These are phyloP conservation scores for Aspergillus japonicus DNA, from an alignment of 2,329 filamentous ascomycete genomes.

Conservation along the genomic window DNA sequence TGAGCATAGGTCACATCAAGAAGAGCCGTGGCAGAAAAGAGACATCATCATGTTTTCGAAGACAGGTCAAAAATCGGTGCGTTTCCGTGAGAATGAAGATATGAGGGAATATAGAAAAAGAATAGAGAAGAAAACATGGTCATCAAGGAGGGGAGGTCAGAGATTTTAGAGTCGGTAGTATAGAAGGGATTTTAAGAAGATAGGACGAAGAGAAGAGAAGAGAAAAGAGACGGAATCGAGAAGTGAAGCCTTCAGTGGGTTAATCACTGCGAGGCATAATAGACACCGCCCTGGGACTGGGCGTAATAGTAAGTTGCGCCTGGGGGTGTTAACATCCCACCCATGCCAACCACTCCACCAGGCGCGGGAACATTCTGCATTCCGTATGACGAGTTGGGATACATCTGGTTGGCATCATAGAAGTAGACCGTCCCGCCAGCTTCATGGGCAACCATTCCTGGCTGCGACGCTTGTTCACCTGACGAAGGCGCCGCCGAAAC, in stretches of 20 bases:
- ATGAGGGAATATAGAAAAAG: not conserved
- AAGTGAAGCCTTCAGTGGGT: not conserved
- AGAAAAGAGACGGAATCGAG: conserved; percentile 10
- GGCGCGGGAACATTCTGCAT: conserved; percentile 51
- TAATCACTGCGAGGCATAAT: conserved; percentile 53
- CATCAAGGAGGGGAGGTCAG: not conserved
- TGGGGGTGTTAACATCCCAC: conserved; percentile 72
- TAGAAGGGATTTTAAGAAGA: conserved; percentile 15
- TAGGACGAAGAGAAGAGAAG: conserved; percentile 16
- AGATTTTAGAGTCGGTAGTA: conserved; percentile 19
- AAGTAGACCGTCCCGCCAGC: conserved; percentile 97
- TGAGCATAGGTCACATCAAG: not conserved
- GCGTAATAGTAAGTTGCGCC: conserved; percentile 54
- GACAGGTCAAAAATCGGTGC: not conserved
- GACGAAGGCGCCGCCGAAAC: conserved; percentile 29
- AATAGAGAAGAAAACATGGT: conserved; percentile 6
- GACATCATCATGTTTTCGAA: conserved; percentile 26
- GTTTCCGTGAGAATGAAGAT: conserved; percentile 5
- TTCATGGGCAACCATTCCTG: conserved; percentile 73
- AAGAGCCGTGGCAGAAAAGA: conserved; percentile 7
- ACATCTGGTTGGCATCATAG: conserved; percentile 74
- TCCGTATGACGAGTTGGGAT: conserved; percentile 49
- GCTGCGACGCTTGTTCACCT: conserved; percentile 46
- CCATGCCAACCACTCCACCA: conserved; percentile 65
- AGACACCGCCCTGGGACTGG: conserved; percentile 59